Percentiles rank a stretch among this genome's conserved stretches.
These are phyloP conservation scores for Bjerkandera adusta DNA, from an alignment of 1,284 basidiomycete genomes.

Conservation along the genomic window DNA sequence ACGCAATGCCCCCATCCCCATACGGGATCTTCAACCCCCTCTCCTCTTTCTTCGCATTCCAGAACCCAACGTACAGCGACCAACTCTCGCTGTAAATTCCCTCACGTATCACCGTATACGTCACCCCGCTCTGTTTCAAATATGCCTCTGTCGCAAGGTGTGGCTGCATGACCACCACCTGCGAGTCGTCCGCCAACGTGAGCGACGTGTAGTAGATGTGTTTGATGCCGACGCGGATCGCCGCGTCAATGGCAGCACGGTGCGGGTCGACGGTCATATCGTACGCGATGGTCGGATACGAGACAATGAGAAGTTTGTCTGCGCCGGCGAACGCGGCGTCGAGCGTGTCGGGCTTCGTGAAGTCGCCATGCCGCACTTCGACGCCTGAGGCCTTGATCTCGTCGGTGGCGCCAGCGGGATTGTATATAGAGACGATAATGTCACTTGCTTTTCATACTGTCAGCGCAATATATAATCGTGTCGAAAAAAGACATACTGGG, in stretches of 20 bases:
- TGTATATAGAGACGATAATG: conserved; percentile 33
- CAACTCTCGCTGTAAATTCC: conserved; percentile 39
- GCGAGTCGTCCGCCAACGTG: conserved; percentile 31
- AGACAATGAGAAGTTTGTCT: conserved; percentile 36
- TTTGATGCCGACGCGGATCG: conserved; percentile 30
- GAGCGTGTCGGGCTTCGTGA: conserved; percentile 29
- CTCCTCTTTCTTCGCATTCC: conserved; percentile 19
- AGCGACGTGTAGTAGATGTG: conserved; percentile 40
- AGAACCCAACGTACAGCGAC: conserved; percentile 35
- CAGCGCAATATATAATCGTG: not conserved
- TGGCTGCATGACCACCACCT: conserved; percentile 35
- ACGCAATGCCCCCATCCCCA: conserved; percentile 32
- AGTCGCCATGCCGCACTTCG: conserved; percentile 34
- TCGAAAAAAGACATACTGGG: conserved; percentile 19
- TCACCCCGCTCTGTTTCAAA: conserved; percentile 33
- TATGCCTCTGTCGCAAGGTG: conserved; percentile 37
- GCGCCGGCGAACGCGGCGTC: conserved; percentile 33
- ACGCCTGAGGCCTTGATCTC: conserved; percentile 25
- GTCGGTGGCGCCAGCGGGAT: conserved; percentile 29
- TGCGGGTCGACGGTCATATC: conserved; percentile 31
- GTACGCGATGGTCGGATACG: conserved; percentile 35
- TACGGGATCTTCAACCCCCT: conserved; percentile 27
- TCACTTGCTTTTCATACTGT: conserved; percentile 21
- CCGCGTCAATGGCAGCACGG: conserved; percentile 38
- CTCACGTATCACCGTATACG: conserved; percentile 37